These are phyloP conservation scores for Silene noctiflora DNA, from an alignment of 179 eudicot genomes.

Conservation along the genomic window DNA sequence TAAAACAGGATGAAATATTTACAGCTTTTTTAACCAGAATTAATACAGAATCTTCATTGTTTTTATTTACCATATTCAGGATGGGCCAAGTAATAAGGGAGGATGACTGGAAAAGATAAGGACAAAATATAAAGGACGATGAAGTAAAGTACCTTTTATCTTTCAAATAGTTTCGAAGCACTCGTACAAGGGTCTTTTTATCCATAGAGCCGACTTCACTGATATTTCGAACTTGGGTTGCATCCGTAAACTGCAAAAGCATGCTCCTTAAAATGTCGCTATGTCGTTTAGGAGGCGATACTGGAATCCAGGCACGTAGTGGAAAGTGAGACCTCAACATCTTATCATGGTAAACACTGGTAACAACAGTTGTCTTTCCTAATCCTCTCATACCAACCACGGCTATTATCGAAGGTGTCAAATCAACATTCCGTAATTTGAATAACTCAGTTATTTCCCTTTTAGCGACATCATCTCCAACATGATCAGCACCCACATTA, in stretches of 20 bases:
- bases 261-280: constrained; percentile 18
- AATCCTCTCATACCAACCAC: constrained; percentile 35
- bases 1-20: no score
- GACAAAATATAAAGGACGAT: background rate
- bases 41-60: no score
- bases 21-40: no score
- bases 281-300: background rate
- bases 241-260: constrained; percentile 17
- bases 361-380: constrained; percentile 34
- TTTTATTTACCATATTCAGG: no score
- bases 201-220: background rate
- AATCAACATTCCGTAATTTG: background rate
- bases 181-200: background rate
- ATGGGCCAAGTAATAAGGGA: no score
- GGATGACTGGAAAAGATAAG: no score
- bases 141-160: constrained; percentile 16
- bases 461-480: constrained; percentile 23
- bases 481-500: constrained; percentile 10
- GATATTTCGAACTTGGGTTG: background rate
- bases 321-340: constrained; percentile 9
- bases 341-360: constrained; percentile 18
- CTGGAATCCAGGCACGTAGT: constrained; percentile 22
- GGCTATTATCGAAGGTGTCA: constrained; percentile 15
- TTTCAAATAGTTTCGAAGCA: constrained; percentile 5
- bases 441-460: constrained; percentile 8